phyloP scores from a whole-genome alignment of 345 rosid species.

The Sisymbrium altissimum region DNA sequence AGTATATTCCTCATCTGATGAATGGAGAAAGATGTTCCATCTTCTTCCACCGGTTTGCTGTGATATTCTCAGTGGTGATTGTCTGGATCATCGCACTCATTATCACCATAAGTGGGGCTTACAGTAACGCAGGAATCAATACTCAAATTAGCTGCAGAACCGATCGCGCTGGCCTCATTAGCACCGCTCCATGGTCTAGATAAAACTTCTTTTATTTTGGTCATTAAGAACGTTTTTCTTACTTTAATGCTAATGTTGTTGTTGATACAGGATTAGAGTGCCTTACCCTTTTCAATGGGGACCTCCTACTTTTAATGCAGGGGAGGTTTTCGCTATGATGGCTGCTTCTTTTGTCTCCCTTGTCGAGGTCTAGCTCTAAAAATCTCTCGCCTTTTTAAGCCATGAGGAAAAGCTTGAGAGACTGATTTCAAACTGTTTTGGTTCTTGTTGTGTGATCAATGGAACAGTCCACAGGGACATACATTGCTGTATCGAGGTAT shows the following conservation, averaged over 20 bases:
- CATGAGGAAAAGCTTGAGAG: background rate
- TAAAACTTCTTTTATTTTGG: background rate
- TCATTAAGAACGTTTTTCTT: background rate
- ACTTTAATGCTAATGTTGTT: background rate
- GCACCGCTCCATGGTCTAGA: slow-evolving; percentile 73
- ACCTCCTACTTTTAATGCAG: slow-evolving; percentile 87
- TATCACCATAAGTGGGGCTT: slow-evolving; percentile 83
- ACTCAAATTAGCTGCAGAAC: slow-evolving; percentile 80
- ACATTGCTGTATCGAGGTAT: slow-evolving; percentile 77
- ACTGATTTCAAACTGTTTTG: background rate
- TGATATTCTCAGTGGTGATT: slow-evolving; percentile 68
- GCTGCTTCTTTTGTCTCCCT: slow-evolving; percentile 78
- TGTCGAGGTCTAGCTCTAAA: slow-evolving; percentile 55
- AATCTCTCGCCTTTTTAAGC: background rate
- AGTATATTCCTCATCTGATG: slow-evolving; percentile 74
- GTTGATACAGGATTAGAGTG: slow-evolving; percentile 66
- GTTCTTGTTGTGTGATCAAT: background rate
- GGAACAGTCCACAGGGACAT: slow-evolving; percentile 81
- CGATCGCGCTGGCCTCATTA: slow-evolving; percentile 73
- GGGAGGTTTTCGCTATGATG: slow-evolving; percentile 93
- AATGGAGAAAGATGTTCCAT: slow-evolving; percentile 44
- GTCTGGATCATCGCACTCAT: slow-evolving; percentile 84
- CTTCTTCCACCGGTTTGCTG: slow-evolving; percentile 78
- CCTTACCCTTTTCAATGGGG: slow-evolving; percentile 99
- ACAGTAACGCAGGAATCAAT: slow-evolving; percentile 49